Conservation (phyloP, 495 filamentous ascomycete genomes). For the Rhizodiscina lignyota region DNA sequence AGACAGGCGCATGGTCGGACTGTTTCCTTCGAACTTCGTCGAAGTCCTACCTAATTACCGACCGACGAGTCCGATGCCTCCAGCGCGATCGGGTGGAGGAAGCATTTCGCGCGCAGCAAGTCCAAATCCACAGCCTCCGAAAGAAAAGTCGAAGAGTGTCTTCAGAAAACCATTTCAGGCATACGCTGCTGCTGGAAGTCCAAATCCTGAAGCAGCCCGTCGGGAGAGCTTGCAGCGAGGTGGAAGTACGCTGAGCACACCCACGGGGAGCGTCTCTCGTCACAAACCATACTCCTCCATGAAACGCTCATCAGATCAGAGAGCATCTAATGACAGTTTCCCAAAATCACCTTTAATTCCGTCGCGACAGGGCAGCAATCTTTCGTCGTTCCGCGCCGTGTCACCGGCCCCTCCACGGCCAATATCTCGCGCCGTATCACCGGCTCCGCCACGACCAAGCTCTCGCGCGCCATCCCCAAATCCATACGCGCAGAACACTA, state of each 20-base stretch:
- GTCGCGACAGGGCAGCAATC: too few relatives aligned
- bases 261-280: constrained; percentile 14
- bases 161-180: constrained; percentile 58
- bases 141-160: constrained; percentile 37
- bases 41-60: constrained; percentile 74
- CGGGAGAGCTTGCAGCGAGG: constrained; percentile 21
- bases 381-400: too few relatives aligned
- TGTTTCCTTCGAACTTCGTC: constrained; percentile 96
- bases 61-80: constrained; percentile 59
- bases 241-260: constrained; percentile 5
- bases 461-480: constrained; percentile 6
- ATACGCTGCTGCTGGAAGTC: constrained; percentile 28
- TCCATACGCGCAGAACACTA: constrained; percentile 6
- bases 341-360: not conserved
- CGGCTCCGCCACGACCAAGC: constrained; percentile 1
- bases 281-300: constrained; percentile 25
- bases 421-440: constrained; percentile 11
- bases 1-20: constrained; percentile 71
- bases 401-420: constrained; percentile 13
- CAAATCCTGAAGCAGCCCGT: constrained; percentile 17
- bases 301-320: constrained; percentile 20
- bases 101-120: constrained; percentile 26
- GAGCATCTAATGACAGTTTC: not conserved
- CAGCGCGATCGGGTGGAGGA: constrained; percentile 24
- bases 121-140: constrained; percentile 14